Conservation (phyloP, 306 rosid species). For the Prosopis cineraria region DNA sequence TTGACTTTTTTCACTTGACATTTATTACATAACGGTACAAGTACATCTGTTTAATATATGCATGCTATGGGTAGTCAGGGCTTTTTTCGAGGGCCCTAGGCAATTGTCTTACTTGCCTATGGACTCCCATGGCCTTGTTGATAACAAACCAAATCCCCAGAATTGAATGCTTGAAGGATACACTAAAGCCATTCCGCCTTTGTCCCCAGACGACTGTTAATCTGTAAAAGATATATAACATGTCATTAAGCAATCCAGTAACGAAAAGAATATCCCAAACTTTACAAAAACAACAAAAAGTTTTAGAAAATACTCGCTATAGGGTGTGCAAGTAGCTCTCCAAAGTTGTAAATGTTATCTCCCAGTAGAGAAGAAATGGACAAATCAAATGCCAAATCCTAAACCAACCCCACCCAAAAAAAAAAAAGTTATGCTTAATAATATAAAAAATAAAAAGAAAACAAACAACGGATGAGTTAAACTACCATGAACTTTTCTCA, state of each 20-base stretch:
- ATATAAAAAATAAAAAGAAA: constrained; percentile 22
- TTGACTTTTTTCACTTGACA: no score
- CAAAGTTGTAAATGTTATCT: constrained; percentile 96
- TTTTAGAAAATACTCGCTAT: constrained; percentile 59
- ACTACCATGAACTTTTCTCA: not conserved
- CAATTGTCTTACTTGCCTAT: no score
- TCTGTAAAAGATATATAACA: constrained; percentile 48
- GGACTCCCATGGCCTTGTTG: no score
- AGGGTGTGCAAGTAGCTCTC: constrained; percentile 98
- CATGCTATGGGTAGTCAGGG: no score
- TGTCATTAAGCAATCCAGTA: constrained; percentile 18
- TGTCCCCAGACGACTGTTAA: constrained; percentile 77
- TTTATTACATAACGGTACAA: no score
- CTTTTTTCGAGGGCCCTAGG: no score
- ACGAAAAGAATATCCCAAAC: not conserved
- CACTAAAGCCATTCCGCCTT: constrained; percentile 98
- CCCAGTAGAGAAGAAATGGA: constrained; percentile 94
- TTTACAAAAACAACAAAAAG: not conserved
- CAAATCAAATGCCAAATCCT: constrained; percentile 96
- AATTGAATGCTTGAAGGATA: constrained; percentile 87
- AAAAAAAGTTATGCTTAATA: not conserved
- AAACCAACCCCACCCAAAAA: no score
- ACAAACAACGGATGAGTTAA: constrained; percentile 6
- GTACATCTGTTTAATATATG: no score
- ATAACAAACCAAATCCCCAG: constrained; percentile 85